These are phyloP conservation scores for Amaranthus tricolor DNA, from an alignment of 179 eudicot genomes.

Conservation along the genomic window DNA sequence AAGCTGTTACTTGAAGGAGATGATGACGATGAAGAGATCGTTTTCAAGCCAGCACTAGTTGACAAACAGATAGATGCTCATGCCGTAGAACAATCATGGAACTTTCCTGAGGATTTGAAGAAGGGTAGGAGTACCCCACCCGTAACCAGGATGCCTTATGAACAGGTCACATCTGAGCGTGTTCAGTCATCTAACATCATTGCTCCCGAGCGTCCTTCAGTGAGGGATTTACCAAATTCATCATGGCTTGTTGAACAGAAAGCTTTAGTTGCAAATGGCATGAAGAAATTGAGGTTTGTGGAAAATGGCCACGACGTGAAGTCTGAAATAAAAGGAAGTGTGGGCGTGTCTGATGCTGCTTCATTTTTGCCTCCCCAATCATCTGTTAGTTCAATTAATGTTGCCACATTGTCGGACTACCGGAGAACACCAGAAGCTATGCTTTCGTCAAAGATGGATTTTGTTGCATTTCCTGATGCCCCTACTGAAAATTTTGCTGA, in stretches of 20 bases:
- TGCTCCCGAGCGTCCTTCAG: constrained; percentile 38
- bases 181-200: constrained; percentile 32
- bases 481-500: constrained; percentile 22
- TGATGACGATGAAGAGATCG: constrained; percentile 93
- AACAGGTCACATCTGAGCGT: constrained; percentile 34
- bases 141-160: constrained; percentile 23
- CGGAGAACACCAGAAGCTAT: constrained; percentile 32
- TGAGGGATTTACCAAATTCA: constrained; percentile 37
- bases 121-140: constrained; percentile 30
- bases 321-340: constrained; percentile 37
- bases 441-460: constrained; percentile 31
- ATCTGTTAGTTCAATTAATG: constrained; percentile 35
- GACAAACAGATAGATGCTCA: constrained; percentile 54
- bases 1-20: constrained; percentile 49
- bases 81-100: constrained; percentile 26
- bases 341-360: constrained; percentile 33
- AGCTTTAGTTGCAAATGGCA: constrained; percentile 39
- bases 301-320: constrained; percentile 44
- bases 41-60: constrained; percentile 62
- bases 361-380: constrained; percentile 48
- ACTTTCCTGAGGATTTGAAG: constrained; percentile 32
- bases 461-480: constrained; percentile 28
- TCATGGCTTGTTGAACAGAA: constrained; percentile 46
- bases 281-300: constrained; percentile 47
- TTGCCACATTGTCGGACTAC: constrained; percentile 37